Base-by-base conservation (phyloP, 179 eudicot genomes). In the Spinacia oleracea region DNA sequence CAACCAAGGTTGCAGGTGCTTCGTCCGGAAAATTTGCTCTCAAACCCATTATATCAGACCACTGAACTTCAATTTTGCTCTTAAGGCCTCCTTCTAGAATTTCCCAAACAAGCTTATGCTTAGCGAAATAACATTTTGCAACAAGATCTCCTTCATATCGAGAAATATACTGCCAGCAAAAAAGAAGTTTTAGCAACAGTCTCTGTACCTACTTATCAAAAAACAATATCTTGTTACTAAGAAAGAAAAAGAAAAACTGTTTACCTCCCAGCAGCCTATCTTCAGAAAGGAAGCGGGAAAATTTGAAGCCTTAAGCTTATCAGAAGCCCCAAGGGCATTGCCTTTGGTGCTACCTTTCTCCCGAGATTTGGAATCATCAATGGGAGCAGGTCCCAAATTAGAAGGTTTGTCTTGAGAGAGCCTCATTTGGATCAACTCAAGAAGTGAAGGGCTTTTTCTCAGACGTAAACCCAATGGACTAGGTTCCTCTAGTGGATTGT, bases 401-500 rank as follows among this genome's bases (percentile, higher is more conserved):
- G 91, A 79, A 34, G 84, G 42, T 56, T 72, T 83, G 43, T 88
- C 89, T 80, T 93, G 87, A 48, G 98, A 88, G 48, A 96, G 94
- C 85, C 84, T 91, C 93, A 88, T 89, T 74, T 92, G 92, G 42
- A 96, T 89, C 78, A 96, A 85, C 69, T 96, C 97, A 74, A 93
- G 87, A 34, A 96, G 87, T 6, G 99, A 96, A 34, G 98, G 98
- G 70, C 91, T 93, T 81, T 93, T 93, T 68, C 89, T 86, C 63
- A 96, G 84, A 56, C 91, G 86, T 87, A 96, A 87, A 23, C 99
- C 99, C 84, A 96, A 79, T 23, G 99, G 99, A 55, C 98, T 93
- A 31, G 99, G 99, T 79, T 93, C 97, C 83, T 87, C 89, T 38
- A 93, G 92, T 27, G 97, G 99, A 87, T 96, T 90, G 85, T 84